Conservation (phyloP, 2,329 filamentous ascomycete species). For the Salinomyces thailandicus region DNA sequence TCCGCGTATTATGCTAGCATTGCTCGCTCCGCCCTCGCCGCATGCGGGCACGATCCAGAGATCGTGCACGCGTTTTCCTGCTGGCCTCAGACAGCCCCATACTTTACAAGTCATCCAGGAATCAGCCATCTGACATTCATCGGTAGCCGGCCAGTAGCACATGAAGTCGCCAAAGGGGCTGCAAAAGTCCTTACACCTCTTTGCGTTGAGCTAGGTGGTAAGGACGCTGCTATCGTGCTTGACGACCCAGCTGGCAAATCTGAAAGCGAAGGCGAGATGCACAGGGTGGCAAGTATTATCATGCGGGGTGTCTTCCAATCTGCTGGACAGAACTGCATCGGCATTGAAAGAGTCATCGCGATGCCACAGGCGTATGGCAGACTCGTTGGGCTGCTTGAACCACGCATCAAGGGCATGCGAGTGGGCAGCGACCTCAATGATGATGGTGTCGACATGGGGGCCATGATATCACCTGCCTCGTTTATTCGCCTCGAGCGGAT, state of each 20-base stretch:
- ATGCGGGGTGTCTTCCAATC: constrained; percentile 92
- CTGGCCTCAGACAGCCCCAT: constrained; percentile 71
- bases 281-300: constrained; percentile 67
- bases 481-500: constrained; percentile 69
- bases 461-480: constrained; percentile 69
- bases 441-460: constrained; percentile 64
- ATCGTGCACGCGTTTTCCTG: constrained; percentile 79
- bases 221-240: constrained; percentile 83
- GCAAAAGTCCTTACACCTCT: constrained; percentile 79
- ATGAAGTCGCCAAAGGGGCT: constrained; percentile 76
- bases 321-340: constrained; percentile 94
- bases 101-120: constrained; percentile 73
- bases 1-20: constrained; percentile 71
- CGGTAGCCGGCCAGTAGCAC: constrained; percentile 75
- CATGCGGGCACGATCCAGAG: constrained; percentile 71
- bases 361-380: constrained; percentile 64
- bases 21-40: constrained; percentile 64
- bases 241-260: constrained; percentile 53
- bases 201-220: constrained; percentile 85
- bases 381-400: constrained; percentile 59
- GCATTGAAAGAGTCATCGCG: constrained; percentile 85
- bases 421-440: constrained; percentile 57
- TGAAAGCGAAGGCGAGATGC: constrained; percentile 39
- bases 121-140: constrained; percentile 94
- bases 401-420: constrained; percentile 63